Evolutionary conservation across 257 asterid species (phyloP).

Genomic region (Nicotiana otophora): DNA sequence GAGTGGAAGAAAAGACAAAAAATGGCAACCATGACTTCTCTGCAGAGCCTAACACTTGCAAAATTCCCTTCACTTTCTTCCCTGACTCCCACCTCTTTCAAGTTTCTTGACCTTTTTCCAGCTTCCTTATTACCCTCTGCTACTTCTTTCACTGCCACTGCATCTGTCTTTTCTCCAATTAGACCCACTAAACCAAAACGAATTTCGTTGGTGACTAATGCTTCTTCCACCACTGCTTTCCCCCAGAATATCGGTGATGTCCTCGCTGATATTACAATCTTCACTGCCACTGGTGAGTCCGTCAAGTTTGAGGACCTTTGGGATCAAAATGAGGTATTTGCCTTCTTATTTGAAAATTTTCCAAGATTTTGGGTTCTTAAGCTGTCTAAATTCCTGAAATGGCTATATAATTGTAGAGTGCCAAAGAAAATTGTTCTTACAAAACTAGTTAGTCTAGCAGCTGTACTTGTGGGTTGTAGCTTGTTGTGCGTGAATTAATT

Average conservation of each 20-base stretch:
- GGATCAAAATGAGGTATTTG: constrained; percentile 72
- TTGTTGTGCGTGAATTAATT: too few relatives aligned
- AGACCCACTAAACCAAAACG: constrained; percentile 11
- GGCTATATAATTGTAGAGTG: too few relatives aligned
- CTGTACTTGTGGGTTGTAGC: too few relatives aligned
- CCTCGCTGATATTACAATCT: constrained; percentile 58
- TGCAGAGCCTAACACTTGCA: constrained; percentile 17
- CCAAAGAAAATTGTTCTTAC: too few relatives aligned
- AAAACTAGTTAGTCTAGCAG: too few relatives aligned
- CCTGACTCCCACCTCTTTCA: constrained; percentile 11
- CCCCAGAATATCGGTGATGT: constrained; percentile 43
- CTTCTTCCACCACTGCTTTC: constrained; percentile 33
- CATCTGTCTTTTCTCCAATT: neutral
- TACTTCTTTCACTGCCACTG: neutral
- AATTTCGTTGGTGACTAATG: constrained; percentile 18
- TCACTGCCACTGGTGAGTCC: constrained; percentile 61
- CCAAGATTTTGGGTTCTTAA: too few relatives aligned
- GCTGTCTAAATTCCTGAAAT: too few relatives aligned
- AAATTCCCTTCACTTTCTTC: constrained; percentile 7
- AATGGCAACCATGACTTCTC: constrained; percentile 37
- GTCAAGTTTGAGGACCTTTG: constrained; percentile 68
- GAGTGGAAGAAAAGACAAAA: neutral
- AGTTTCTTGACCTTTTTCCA: constrained; percentile 15
- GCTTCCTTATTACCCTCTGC: constrained; percentile 14
- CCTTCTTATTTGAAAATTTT: too few relatives aligned